These are phyloP conservation scores for Cubamyces lactineus DNA, from an alignment of 768 basidiomycete genomes.

Conservation along the genomic window DNA sequence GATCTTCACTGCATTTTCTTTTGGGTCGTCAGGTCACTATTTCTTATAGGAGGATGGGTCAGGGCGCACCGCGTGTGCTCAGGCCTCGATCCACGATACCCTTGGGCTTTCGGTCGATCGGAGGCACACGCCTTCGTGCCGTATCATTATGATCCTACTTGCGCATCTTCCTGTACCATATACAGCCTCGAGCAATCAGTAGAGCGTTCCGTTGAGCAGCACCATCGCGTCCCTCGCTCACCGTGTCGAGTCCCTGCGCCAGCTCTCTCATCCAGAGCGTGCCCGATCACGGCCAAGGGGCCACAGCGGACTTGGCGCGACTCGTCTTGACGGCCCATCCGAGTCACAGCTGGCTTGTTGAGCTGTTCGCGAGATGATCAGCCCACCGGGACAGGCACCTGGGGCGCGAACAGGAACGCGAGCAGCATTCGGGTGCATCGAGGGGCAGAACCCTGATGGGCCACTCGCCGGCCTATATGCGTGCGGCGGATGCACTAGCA, in stretches of 20 bases:
- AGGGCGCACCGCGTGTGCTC: conserved; percentile 6
- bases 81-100: conserved; percentile 16
- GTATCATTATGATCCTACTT: conserved; percentile 19
- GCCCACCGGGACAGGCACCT: conserved; percentile 6
- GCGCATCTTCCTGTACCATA: conserved; percentile 21
- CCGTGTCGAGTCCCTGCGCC: not conserved
- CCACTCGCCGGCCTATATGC: conserved; percentile 1
- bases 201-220: not conserved
- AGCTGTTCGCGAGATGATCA: conserved; percentile 9
- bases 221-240: conserved; percentile 3
- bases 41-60: conserved; percentile 5
- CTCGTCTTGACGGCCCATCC: not conserved
- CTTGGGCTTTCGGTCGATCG: conserved; percentile 11
- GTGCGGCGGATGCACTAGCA: not conserved
- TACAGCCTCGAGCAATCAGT: conserved; percentile 6
- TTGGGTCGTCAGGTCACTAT: conserved; percentile 3
- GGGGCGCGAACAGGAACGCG: conserved; percentile 4
- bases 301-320: not conserved
- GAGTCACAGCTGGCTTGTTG: not conserved
- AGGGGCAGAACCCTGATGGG: not conserved
- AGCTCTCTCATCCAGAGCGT: not conserved
- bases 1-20: not conserved
- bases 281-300: conserved; percentile 5
- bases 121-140: conserved; percentile 10
- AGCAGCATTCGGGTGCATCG: not conserved